A percentile compares a stretch with the other conserved stretches of the same genome.
Conservation (phyloP, 2,329 filamentous ascomycete species). For the Lecanicillium sp. region DNA sequence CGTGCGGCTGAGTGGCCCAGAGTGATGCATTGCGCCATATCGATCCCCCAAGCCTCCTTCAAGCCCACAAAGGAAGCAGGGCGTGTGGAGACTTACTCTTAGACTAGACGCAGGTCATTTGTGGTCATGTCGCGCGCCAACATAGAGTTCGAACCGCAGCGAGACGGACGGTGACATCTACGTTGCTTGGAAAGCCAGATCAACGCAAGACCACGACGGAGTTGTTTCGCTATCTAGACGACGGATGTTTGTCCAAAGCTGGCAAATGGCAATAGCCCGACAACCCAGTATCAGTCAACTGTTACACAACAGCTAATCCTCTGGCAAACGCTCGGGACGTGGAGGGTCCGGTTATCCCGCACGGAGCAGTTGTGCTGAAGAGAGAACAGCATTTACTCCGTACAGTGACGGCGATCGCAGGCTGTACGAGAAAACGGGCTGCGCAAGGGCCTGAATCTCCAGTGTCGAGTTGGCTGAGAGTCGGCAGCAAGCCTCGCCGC, state of each 20-base stretch:
- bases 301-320: too few species aligned
- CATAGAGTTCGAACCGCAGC: background rate
- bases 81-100: conserved; percentile 2
- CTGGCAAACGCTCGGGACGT: background rate
- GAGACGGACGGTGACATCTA: background rate
- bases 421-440: background rate
- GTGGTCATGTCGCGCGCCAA: too few species aligned
- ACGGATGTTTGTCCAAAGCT: too few species aligned
- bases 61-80: conserved; percentile 2
- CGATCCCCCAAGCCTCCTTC: conserved; percentile 9
- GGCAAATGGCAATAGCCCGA: background rate
- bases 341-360: background rate
- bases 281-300: too few species aligned
- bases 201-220: background rate
- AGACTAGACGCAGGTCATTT: too few species aligned
- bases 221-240: too few species aligned
- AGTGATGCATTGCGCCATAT: conserved; percentile 12
- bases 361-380: background rate
- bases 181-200: background rate
- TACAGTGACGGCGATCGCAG: too few species aligned
- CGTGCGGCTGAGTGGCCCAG: conserved; percentile 11
- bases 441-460: background rate
- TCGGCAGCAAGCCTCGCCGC: background rate
- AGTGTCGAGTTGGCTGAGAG: background rate
- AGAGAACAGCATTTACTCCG: background rate